Evolutionary conservation across 441 rosid genomes (phyloP).

Genomic region (Lepidium campestre): DNA sequence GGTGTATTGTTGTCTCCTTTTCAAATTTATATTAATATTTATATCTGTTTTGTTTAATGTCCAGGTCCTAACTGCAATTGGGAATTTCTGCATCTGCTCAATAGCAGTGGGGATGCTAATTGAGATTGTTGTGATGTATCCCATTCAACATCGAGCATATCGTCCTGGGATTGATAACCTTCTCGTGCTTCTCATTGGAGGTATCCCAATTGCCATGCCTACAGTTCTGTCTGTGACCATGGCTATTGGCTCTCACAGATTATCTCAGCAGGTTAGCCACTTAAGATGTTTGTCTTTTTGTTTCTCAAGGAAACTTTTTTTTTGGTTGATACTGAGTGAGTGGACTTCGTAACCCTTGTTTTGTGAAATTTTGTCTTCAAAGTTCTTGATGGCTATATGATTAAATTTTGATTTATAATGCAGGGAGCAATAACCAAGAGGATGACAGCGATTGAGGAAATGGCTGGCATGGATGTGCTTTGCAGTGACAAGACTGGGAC

Average conservation of each 20-base stretch:
- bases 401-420: slow-evolving; percentile 3
- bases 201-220: slow-evolving; percentile 99
- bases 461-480: slow-evolving; percentile 99
- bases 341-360: background rate
- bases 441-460: slow-evolving; percentile 98
- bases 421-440: slow-evolving; percentile 98
- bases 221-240: slow-evolving; percentile 91
- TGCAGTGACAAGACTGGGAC: slow-evolving; percentile 99
- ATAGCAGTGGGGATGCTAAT: slow-evolving; percentile 89
- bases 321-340: slow-evolving; percentile 1
- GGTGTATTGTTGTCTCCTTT: background rate
- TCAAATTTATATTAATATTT: background rate
- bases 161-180: slow-evolving; percentile 97
- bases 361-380: background rate
- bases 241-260: slow-evolving; percentile 94
- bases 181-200: slow-evolving; percentile 92
- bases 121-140: slow-evolving; percentile 90
- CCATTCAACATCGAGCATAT: slow-evolving; percentile 78
- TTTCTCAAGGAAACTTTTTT: background rate
- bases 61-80: slow-evolving; percentile 94
- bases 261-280: slow-evolving; percentile 76
- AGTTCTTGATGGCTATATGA: slow-evolving; percentile 4
- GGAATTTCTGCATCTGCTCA: slow-evolving; percentile 95
- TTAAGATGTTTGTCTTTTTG: background rate
- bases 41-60: background rate